Evolutionary conservation across 192 early-diverging fungal genomes (phyloP).

Genomic region (Mortierella alpina): DNA sequence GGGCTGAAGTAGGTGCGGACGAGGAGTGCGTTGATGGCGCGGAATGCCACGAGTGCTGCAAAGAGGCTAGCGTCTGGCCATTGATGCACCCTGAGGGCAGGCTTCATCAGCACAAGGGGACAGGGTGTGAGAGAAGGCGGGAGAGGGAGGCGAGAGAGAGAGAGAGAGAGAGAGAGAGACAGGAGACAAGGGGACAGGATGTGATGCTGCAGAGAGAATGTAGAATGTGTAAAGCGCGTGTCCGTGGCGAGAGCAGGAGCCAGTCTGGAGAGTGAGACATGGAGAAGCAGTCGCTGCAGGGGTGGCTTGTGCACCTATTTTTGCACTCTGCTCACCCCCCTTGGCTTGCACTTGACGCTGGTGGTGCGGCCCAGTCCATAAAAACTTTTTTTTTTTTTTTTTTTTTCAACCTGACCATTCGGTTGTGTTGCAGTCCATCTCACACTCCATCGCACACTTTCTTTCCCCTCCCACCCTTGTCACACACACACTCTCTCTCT

Average conservation of each 20-base stretch:
- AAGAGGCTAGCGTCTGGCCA: conserved; percentile 23
- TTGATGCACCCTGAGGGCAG: background rate
- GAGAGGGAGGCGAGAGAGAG: background rate
- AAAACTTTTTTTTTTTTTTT: conserved; percentile 2
- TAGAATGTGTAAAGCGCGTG: background rate
- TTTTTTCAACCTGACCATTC: no score
- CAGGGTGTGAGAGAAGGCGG: background rate
- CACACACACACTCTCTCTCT: background rate
- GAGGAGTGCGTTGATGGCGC: conserved; percentile 68
- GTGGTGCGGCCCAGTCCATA: background rate
- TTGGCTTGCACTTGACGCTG: no score
- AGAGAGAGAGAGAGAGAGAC: background rate
- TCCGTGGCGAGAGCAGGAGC: no score
- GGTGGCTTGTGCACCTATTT: background rate
- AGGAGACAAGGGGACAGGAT: background rate
- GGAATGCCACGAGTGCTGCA: conserved; percentile 62
- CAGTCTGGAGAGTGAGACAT: no score
- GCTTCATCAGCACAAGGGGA: background rate
- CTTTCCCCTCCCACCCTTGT: background rate
- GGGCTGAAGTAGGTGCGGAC: conserved; percentile 88
- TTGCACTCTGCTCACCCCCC: background rate
- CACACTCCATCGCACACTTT: background rate
- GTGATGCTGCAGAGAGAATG: background rate
- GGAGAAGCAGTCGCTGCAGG: background rate
- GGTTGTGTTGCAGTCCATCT: no score